Evolutionary conservation across 202 grass and related monocot species (phyloP), one percentile per base, ranked within the genome.

Genomic region (Dendrocalamus latiflorus): DNA sequence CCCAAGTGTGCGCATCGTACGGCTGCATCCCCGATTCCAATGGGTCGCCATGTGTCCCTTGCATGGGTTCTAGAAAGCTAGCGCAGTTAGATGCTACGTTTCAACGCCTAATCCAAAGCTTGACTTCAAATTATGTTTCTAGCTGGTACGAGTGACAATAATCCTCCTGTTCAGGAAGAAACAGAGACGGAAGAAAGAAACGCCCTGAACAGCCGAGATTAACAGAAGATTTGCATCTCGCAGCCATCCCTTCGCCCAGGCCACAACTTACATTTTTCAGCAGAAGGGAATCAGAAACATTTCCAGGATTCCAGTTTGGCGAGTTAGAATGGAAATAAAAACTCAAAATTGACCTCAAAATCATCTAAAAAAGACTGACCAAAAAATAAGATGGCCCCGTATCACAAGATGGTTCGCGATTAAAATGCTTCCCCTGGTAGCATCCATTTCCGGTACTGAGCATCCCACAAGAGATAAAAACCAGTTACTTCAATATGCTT

Each of bases 51-150:
- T n/a, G n/a, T n/a, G n/a, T n/a, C n/a, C n/a, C n/a, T n/a, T n/a
- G n/a, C n/a, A n/a, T n/a, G n/a, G n/a, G n/a, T n/a, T n/a, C n/a
- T n/a, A n/a, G n/a, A n/a, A n/a, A n/a, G n/a, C n/a, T n/a, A n/a
- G n/a, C n/a, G n/a, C n/a, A n/a, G n/a, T n/a, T 47, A 78, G 59
- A 38, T 72, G 73, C 79, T 72, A 72, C 65, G 60, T 43, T 75
- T 79, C 83, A 78, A 83, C 79, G 33, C 73, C 45, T 65, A 72
- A 30, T 83, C 73, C 88, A 56, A 83, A 26, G 53, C 47, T 72
- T 89, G 64, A 76, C 79, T 68, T 68, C 13, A 24, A 34, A 16
- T 30, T 17, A 25, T 68, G 58, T 28, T 73, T 9, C 0, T 11
- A 79, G 38, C 45, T 47, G 20, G 15, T 54, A 61, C 15, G 49